phyloP scores from a whole-genome alignment of 768 basidiomycete genomes.

The Termitomyces sp. region DNA sequence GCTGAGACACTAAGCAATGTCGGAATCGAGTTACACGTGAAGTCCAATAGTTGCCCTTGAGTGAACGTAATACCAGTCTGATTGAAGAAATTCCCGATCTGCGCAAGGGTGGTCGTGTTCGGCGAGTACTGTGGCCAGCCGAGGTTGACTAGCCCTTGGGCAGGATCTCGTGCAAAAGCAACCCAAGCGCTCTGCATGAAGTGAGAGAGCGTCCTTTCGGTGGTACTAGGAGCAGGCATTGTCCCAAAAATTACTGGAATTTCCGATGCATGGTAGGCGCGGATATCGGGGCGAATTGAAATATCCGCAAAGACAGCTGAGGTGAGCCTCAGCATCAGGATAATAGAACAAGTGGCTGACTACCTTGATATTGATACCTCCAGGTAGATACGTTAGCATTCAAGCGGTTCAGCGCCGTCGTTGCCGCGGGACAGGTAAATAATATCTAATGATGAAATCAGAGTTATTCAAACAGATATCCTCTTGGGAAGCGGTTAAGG shows the following conservation, averaged over 20 bases:
- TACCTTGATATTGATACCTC: slow-evolving; percentile 21
- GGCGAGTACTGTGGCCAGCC: slow-evolving; percentile 25
- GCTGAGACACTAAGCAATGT: not conserved
- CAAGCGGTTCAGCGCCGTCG: slow-evolving; percentile 22
- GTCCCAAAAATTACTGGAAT: slow-evolving; percentile 39
- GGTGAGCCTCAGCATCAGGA: not conserved
- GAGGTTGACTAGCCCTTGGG: slow-evolving; percentile 21
- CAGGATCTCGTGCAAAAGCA: slow-evolving; percentile 37
- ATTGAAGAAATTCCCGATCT: slow-evolving; percentile 15
- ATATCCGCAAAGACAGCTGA: slow-evolving; percentile 35
- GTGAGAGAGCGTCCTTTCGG: slow-evolving; percentile 24
- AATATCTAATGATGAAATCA: not conserved
- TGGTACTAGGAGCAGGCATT: slow-evolving; percentile 22
- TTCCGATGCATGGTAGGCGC: slow-evolving; percentile 36
- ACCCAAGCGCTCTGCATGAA: slow-evolving; percentile 39
- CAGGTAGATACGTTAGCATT: slow-evolving; percentile 21
- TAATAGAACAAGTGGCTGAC: slow-evolving; percentile 4
- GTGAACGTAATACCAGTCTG: slow-evolving; percentile 11
- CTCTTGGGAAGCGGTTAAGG: not conserved
- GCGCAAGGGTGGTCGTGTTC: slow-evolving; percentile 14
- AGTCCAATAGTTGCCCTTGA: slow-evolving; percentile 15
- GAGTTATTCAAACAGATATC: too few relatives aligned
- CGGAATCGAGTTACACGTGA: slow-evolving; percentile 6
- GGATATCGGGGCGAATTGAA: slow-evolving; percentile 27
- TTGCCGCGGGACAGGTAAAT: slow-evolving; percentile 29